Conservation (phyloP, 2,329 filamentous ascomycete genomes). For the Rugonectria rugulosa region DNA sequence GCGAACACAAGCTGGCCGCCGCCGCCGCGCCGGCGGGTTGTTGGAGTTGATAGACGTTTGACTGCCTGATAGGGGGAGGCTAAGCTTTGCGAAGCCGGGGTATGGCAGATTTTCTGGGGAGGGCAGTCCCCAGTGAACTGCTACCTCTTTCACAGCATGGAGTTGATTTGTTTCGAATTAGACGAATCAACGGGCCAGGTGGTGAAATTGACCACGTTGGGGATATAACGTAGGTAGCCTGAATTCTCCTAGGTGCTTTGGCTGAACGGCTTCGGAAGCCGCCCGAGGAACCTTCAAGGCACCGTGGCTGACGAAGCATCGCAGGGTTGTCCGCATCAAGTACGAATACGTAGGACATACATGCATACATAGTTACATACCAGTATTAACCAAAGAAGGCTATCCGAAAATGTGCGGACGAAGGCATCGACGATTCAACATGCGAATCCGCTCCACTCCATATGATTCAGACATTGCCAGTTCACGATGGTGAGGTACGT, state of each 20-base stretch:
- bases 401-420: slow-evolving; percentile 4
- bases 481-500: slow-evolving; percentile 16
- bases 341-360: slow-evolving; percentile 1
- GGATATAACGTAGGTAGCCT: too few relatives aligned
- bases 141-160: too few relatives aligned
- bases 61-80: slow-evolving; percentile 3
- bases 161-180: too few relatives aligned
- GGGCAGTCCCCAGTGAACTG: too few relatives aligned
- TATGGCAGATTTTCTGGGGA: slow-evolving; percentile 1
- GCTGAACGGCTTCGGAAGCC: slow-evolving; percentile 1
- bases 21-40: background rate
- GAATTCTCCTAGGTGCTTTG: background rate
- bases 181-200: background rate
- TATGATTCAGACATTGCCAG: background rate
- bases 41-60: background rate
- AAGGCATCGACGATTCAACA: background rate
- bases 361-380: too few relatives aligned
- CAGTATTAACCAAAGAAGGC: too few relatives aligned
- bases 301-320: too few relatives aligned
- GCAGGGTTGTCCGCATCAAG: too few relatives aligned
- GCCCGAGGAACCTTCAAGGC: too few relatives aligned
- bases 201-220: background rate
- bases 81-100: slow-evolving; percentile 17
- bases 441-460: slow-evolving; percentile 6
- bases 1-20: background rate